Conservation (phyloP, 257 asterid genomes). For the Nicotiana tomentosiformis region DNA sequence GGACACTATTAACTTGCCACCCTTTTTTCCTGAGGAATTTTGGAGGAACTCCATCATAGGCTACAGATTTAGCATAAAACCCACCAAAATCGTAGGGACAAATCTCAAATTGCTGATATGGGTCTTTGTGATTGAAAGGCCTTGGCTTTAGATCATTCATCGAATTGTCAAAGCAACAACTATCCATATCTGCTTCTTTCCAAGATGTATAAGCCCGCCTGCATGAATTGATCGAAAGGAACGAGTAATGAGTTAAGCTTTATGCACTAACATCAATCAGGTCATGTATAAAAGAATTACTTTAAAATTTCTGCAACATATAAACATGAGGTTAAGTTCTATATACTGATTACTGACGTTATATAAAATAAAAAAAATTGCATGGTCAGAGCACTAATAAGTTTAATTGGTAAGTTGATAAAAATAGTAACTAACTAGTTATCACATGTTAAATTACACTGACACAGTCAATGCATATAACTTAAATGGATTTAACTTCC, state of each 20-base stretch:
- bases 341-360: too few species aligned
- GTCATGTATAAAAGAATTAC: neutral
- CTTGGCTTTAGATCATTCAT: slow-evolving; percentile 26
- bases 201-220: slow-evolving; percentile 66
- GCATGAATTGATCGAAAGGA: neutral
- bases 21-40: slow-evolving; percentile 56
- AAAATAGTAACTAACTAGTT: neutral
- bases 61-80: slow-evolving; percentile 60
- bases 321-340: too few species aligned
- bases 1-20: slow-evolving; percentile 47
- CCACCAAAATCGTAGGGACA: slow-evolving; percentile 46
- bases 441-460: neutral
- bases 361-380: too few species aligned
- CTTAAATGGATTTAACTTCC: too few species aligned
- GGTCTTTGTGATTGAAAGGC: slow-evolving; percentile 58
- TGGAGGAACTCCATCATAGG: slow-evolving; percentile 71
- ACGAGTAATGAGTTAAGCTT: neutral
- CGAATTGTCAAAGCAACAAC: slow-evolving; percentile 45
- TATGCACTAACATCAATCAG: neutral
- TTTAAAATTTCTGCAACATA: neutral
- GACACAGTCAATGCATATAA: neutral
- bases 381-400: too few species aligned
- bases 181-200: slow-evolving; percentile 36
- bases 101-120: slow-evolving; percentile 68
- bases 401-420: neutral